Evolutionary conservation across 306 rosid genomes (phyloP), one percentile per base, ranked within the genome.

Genomic region (Trifolium fragiferum): DNA sequence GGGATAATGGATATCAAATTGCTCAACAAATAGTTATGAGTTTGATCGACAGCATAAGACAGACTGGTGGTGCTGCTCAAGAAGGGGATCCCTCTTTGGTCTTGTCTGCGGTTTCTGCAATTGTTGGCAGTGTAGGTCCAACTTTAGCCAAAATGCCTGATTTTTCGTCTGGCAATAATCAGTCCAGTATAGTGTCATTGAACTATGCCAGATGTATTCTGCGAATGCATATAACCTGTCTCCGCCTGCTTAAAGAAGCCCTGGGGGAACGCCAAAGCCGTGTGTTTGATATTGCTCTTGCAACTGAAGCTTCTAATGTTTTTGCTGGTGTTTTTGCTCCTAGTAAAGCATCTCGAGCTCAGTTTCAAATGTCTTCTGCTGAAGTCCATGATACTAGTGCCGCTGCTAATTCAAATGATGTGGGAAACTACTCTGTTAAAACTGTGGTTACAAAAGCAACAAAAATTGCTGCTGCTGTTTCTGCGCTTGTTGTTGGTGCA

Each of bases 51-150:
- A 87, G 96, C 82, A 88, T 94, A 69, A 84, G 90, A 88, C 96
- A 94, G 78, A 94, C 99, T 38, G 97, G 96, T 41, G 99, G 97
- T 81, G 99, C 99, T 79, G 99, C 99, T 78, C 99, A 94, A 82
- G 99, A 94, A 84, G 99, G 99, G 40, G 99, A 94, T 61, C 97
- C 99, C 19, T 87, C 96, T 72, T 85, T 94, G 88, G 97, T 94
- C 27, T 82, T 91, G 75, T 94, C 92, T 86, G 97, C 97, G 16
- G 88, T 94, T 83, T 86, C 95, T 81, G 96, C 93, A 77, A 92
- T 94, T 79, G 88, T 94, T 71, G 84, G 86, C 68, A 87, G 84
- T 78, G 80, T 94, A 4, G 95, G 95, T 61, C 83, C 77, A 82
- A 79, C 84, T 58, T 67, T 94, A 65, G 93, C 85, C 25, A 94